Percentiles rank a stretch among this genome's conserved stretches.
Evolutionary conservation across 139 green algal species (phyloP).

Genomic region (Nannochloris sp.): DNA sequence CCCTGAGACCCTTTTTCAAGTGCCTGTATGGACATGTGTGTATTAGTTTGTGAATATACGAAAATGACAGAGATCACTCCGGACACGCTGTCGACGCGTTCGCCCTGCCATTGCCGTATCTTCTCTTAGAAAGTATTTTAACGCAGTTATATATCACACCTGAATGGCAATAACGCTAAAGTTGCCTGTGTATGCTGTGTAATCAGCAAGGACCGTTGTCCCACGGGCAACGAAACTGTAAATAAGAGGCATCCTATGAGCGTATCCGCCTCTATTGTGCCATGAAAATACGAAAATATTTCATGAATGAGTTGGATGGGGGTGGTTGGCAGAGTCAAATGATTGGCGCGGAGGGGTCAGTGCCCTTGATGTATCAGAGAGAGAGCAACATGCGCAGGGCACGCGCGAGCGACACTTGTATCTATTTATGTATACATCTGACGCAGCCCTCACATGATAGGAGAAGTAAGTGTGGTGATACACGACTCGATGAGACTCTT

Average conservation of each 20-base stretch:
- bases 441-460: no score
- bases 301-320: no score
- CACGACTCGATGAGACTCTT: neutral
- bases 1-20: slow-evolving; percentile 42
- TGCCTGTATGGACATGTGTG: slow-evolving; percentile 13
- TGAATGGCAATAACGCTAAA: slow-evolving; percentile 85
- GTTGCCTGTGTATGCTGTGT: slow-evolving; percentile 83
- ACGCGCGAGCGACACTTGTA: no score
- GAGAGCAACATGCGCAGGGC: no score
- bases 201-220: slow-evolving; percentile 75
- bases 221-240: slow-evolving; percentile 71
- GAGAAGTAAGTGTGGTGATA: no score
- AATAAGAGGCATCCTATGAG: slow-evolving; percentile 58
- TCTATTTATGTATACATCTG: no score
- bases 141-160: slow-evolving; percentile 2
- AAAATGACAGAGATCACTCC: neutral
- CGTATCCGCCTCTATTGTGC: neutral
- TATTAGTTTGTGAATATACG: neutral
- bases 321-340: no score
- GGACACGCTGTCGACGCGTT: neutral
- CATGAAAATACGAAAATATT: no score
- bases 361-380: no score
- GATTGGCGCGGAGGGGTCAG: no score
- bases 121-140: slow-evolving; percentile 55
- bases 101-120: neutral